phyloP scores from a whole-genome alignment of 768 basidiomycete species.

The Amanita jacksonii region DNA sequence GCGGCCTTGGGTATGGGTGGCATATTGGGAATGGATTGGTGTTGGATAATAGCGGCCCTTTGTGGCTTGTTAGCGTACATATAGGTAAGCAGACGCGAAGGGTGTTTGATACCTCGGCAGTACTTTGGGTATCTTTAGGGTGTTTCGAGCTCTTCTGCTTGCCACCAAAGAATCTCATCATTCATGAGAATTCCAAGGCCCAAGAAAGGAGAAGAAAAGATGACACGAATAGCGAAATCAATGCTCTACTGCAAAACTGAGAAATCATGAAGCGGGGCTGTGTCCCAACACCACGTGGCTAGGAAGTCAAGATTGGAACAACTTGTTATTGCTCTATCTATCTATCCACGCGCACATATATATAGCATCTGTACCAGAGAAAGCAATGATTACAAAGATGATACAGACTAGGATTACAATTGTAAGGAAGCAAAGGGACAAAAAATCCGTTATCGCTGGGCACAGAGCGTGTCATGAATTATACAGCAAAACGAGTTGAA shows the following conservation, averaged over 20 bases:
- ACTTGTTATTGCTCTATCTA: conserved; percentile 18
- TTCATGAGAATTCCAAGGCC: conserved; percentile 15
- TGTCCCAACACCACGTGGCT: too few relatives aligned
- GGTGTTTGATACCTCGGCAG: conserved; percentile 18
- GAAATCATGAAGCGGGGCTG: conserved; percentile 6
- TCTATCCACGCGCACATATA: too few relatives aligned
- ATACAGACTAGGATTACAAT: conserved; percentile 5
- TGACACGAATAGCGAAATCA: not conserved
- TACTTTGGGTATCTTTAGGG: conserved; percentile 19
- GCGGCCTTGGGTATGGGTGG: conserved; percentile 19
- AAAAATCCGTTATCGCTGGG: not conserved
- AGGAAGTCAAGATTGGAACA: too few relatives aligned
- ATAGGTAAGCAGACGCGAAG: not conserved
- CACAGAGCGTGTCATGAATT: not conserved
- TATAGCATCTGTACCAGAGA: not conserved
- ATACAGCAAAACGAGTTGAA: not conserved
- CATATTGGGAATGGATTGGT: conserved; percentile 30
- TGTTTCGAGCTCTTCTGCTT: conserved; percentile 31
- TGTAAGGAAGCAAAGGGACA: not conserved
- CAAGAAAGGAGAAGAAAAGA: conserved; percentile 1
- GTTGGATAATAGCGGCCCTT: conserved; percentile 19
- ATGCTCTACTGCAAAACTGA: too few relatives aligned
- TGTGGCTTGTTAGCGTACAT: conserved; percentile 15
- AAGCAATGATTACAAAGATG: not conserved
- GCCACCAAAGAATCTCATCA: conserved; percentile 55